Evolutionary conservation across 2,329 filamentous ascomycete genomes (phyloP).

Genomic region (Stemphylium beticola): DNA sequence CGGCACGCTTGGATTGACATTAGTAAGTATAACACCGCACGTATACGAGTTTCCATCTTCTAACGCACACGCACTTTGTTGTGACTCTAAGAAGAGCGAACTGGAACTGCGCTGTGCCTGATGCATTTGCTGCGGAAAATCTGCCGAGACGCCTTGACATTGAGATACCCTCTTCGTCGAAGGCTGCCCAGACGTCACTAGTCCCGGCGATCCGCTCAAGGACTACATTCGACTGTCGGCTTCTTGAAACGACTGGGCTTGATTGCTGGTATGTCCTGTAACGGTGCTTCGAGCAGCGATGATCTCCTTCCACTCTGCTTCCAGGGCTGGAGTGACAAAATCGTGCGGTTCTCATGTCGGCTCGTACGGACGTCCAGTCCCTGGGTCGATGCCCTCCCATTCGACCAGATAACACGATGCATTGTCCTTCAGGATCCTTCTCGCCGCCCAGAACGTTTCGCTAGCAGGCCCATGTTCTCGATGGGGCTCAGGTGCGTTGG

Average conservation of each 20-base stretch:
- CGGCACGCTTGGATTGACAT: no score
- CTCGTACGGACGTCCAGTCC: constrained; percentile 4
- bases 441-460: constrained; percentile 8
- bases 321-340: constrained; percentile 9
- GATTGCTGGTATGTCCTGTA: constrained; percentile 1
- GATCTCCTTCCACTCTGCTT: constrained; percentile 9
- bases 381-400: constrained; percentile 10
- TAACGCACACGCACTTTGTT: constrained; percentile 4
- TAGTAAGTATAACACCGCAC: constrained; percentile 1
- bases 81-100: constrained; percentile 6
- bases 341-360: constrained; percentile 11
- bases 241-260: constrained; percentile 7
- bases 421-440: constrained; percentile 10
- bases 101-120: constrained; percentile 1
- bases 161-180: not conserved
- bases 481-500: constrained; percentile 1
- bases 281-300: constrained; percentile 6
- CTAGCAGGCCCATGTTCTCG: constrained; percentile 1
- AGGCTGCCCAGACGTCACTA: not conserved
- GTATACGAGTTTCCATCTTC: constrained; percentile 3
- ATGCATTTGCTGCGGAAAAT: constrained; percentile 6
- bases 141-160: constrained; percentile 2
- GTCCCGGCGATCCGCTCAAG: constrained; percentile 1
- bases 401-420: constrained; percentile 8
- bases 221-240: not conserved